Base-by-base conservation (phyloP, 2,329 filamentous ascomycete species). In the Trichoderma endophyticum region DNA sequence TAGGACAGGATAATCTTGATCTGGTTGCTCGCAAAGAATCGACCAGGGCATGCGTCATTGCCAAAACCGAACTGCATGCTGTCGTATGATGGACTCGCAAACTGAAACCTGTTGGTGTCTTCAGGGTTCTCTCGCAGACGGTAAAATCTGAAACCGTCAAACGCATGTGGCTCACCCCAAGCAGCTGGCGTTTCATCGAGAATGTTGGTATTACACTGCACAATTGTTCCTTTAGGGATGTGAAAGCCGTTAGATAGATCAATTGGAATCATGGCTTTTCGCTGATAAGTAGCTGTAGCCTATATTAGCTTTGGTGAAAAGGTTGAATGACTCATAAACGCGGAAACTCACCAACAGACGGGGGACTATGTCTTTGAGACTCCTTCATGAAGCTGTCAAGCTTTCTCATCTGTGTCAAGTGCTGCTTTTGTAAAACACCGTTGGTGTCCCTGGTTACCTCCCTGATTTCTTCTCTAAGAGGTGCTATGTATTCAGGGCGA, bases 11-110 rank as follows among this genome's bases (percentile, higher is more conserved):
- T 77, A 77, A 88, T 84, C 78, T 88, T 88, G 32, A 86, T 77
- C 77, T 86, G 84, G 69, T 85, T 82, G 1, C 83, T 81, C 0
- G 86, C 86, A 73, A 88, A 87, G 77, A 88, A 88, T 0, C 86
- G 80, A 0, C 86, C 86, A 0, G 85, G 83, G 65, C 86, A 85
- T 0, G 83, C 84, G 76, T 88, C 86, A 62, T 83, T 80, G 3
- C 87, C 87, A 73, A 88, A 84, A 0, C 87, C 86, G 75, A 89
- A 89, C 0, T 83, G 79, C 24, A 88, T 76, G 74, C 86, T 83
- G 7, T 80, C 77, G 14, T 83, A 79, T 21, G 82, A 83, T 1
- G 86, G 87, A 9, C 84, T 85, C 12, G 86, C 84, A 78, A 88
- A 82, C 72, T 83, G 84, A n/a, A 73, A 71, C 4, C 75, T 71